Conservation (phyloP, 345 rosid species). For the Eucalyptus curtisii region DNA sequence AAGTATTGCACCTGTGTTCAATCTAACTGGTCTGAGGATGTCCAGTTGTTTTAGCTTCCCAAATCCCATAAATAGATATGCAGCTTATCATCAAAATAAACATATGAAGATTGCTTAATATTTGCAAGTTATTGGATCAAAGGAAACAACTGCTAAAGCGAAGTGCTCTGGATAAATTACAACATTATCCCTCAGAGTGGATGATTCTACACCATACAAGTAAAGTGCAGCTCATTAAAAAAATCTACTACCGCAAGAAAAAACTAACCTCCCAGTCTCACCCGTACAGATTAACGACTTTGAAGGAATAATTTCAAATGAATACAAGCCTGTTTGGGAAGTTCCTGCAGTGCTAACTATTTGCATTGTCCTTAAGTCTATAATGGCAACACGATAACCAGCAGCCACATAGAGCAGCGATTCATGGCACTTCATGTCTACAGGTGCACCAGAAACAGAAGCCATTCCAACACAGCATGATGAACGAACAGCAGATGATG, state of each 20-base stretch:
- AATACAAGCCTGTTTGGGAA: constrained; percentile 17
- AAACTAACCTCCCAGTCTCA: constrained; percentile 38
- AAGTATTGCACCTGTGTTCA: not conserved
- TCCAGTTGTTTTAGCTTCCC: not conserved
- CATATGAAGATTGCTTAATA: not conserved
- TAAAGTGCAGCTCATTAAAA: not conserved
- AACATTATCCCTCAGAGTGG: not conserved
- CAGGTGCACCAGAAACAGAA: constrained; percentile 28
- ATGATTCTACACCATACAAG: not conserved
- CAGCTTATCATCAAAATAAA: not conserved
- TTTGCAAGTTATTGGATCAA: not conserved
- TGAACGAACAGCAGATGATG: constrained; percentile 38
- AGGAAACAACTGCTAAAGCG: not conserved
- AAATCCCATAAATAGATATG: not conserved
- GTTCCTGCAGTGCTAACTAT: constrained; percentile 27
- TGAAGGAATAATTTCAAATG: constrained; percentile 35
- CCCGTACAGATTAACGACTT: constrained; percentile 45
- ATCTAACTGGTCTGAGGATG: not conserved
- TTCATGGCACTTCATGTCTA: constrained; percentile 48
- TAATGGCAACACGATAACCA: constrained; percentile 32
- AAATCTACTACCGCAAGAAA: not conserved
- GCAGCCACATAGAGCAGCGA: constrained; percentile 56
- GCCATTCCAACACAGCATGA: constrained; percentile 66
- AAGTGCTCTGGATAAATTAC: not conserved
- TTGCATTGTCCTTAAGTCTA: constrained; percentile 64